Conservation (phyloP, 2,329 filamentous ascomycete genomes). For the Orbilia javanica region DNA sequence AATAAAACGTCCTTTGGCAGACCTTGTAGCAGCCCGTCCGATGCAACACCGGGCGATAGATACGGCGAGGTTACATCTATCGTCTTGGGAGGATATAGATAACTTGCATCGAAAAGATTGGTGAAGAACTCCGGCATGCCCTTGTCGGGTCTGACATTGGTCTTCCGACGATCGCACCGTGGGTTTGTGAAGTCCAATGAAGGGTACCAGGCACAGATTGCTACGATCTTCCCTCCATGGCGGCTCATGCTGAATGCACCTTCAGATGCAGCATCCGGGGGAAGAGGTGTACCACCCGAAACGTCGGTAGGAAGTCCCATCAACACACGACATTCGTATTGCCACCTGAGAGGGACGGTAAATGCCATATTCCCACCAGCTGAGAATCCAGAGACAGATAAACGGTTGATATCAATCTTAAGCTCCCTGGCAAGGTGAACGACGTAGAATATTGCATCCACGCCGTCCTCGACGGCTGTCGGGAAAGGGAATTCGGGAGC, state of each 20-base stretch:
- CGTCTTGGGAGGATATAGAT: slow-evolving; percentile 69
- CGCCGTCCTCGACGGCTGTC: slow-evolving; percentile 75
- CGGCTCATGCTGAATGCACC: slow-evolving; percentile 54
- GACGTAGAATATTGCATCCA: slow-evolving; percentile 75
- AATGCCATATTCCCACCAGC: slow-evolving; percentile 70
- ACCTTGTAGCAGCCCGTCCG: slow-evolving; percentile 69
- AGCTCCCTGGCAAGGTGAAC: slow-evolving; percentile 71
- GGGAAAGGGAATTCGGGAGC: slow-evolving; percentile 76
- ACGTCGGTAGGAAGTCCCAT: slow-evolving; percentile 45
- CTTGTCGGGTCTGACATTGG: slow-evolving; percentile 71
- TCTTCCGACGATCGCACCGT: slow-evolving; percentile 71
- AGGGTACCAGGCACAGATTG: slow-evolving; percentile 74
- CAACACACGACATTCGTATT: slow-evolving; percentile 56
- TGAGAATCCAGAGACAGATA: slow-evolving; percentile 75
- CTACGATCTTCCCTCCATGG: slow-evolving; percentile 66
- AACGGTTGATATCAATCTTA: slow-evolving; percentile 70
- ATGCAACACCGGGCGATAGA: slow-evolving; percentile 72
- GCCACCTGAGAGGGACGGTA: slow-evolving; percentile 63
- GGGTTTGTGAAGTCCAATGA: slow-evolving; percentile 73
- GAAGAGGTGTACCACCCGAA: slow-evolving; percentile 20
- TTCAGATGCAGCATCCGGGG: slow-evolving; percentile 49
- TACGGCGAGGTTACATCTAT: slow-evolving; percentile 69
- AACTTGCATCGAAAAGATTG: slow-evolving; percentile 74
- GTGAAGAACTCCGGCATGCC: slow-evolving; percentile 73
- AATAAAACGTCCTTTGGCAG: slow-evolving; percentile 71